phyloP scores from a whole-genome alignment of 2,329 filamentous ascomycete genomes.

The Trichophyton mentagrophytes region DNA sequence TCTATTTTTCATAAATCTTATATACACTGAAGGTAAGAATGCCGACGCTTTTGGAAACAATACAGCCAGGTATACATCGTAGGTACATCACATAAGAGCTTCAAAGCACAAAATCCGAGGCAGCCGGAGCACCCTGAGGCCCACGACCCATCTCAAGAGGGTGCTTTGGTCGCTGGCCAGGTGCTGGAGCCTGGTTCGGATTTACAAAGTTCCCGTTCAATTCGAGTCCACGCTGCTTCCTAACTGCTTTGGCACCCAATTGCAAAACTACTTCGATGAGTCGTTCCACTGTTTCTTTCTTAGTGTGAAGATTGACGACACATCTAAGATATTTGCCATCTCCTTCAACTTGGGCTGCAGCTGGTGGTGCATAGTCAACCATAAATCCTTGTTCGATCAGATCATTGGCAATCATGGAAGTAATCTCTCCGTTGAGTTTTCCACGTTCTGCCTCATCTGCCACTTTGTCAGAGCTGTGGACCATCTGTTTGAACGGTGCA shows the following conservation, averaged over 20 bases:
- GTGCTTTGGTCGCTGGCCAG: conserved; percentile 14
- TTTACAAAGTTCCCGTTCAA: conserved; percentile 4
- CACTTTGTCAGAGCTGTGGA: conserved; percentile 20
- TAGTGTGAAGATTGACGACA: conserved; percentile 53
- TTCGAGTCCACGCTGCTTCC: conserved; percentile 10
- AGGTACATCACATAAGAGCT: neutral
- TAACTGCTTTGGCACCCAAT: conserved; percentile 26
- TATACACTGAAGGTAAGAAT: neutral
- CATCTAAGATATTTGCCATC: conserved; percentile 55
- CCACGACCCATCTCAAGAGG: conserved; percentile 25
- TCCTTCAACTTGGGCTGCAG: conserved; percentile 37
- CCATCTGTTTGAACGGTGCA: conserved; percentile 44
- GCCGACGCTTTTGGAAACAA: neutral
- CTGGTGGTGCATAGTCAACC: conserved; percentile 51
- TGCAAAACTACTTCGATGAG: conserved; percentile 48
- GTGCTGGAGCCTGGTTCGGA: neutral
- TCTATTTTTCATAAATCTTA: neutral
- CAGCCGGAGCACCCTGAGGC: conserved; percentile 10
- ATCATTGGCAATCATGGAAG: conserved; percentile 41
- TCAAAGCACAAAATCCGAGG: neutral
- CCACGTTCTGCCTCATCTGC: conserved; percentile 26
- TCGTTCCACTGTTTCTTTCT: conserved; percentile 48
- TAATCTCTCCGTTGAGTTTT: conserved; percentile 43
- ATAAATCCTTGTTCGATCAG: conserved; percentile 53
- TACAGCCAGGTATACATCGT: neutral